These are phyloP conservation scores for Cenchrus purpureus DNA, from an alignment of 176 grass and related monocot genomes.

Conservation along the genomic window DNA sequence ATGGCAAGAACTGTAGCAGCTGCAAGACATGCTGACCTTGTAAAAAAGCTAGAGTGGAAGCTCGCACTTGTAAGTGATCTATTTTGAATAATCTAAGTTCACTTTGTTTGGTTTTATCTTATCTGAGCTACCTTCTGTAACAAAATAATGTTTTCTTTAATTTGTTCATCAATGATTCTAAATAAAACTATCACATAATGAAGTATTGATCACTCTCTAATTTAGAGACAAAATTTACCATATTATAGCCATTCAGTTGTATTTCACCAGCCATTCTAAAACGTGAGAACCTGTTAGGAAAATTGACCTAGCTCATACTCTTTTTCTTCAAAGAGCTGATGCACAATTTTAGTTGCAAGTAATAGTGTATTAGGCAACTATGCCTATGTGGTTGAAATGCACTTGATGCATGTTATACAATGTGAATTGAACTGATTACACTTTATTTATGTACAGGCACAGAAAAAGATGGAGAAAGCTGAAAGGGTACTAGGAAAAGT, in stretches of 20 bases:
- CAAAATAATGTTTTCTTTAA: not conserved
- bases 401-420: slow-evolving; percentile 27
- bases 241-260: not conserved
- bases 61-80: slow-evolving; percentile 66
- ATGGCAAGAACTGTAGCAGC: slow-evolving; percentile 71
- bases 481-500: slow-evolving; percentile 84
- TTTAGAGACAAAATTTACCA: not conserved
- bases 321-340: slow-evolving; percentile 14
- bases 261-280: not conserved
- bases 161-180: slow-evolving; percentile 8
- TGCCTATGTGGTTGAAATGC: not conserved
- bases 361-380: slow-evolving; percentile 9
- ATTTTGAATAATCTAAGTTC: slow-evolving; percentile 30
- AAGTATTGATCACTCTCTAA: not conserved
- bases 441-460: slow-evolving; percentile 58
- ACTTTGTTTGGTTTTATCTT: slow-evolving; percentile 24
- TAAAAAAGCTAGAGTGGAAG: slow-evolving; percentile 84
- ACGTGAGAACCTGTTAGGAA: slow-evolving; percentile 6
- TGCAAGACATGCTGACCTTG: slow-evolving; percentile 75
- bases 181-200: slow-evolving; percentile 6
- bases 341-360: slow-evolving; percentile 28
- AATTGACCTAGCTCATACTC: slow-evolving; percentile 11
- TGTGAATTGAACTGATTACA: slow-evolving; percentile 13
- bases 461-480: slow-evolving; percentile 75
- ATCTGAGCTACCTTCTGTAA: not conserved